phyloP scores from a whole-genome alignment of 768 basidiomycete genomes.

The Mycena rosella region DNA sequence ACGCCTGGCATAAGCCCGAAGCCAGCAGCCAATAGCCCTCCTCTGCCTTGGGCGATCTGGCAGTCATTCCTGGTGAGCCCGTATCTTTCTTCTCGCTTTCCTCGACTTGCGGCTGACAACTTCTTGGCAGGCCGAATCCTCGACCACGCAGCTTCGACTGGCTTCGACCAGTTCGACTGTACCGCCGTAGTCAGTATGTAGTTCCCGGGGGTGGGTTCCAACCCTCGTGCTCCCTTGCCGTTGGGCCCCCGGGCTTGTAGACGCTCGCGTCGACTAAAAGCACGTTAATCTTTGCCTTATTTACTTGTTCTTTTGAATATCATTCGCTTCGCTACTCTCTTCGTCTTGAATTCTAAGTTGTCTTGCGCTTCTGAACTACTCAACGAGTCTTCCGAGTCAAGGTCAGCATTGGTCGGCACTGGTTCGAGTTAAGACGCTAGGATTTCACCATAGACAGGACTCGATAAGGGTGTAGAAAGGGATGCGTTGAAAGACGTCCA shows the following conservation, averaged over 20 bases:
- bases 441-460: too few species aligned
- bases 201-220: conserved; percentile 19
- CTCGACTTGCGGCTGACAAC: background rate
- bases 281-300: conserved; percentile 26
- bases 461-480: too few species aligned
- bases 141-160: background rate
- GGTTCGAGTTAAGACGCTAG: too few species aligned
- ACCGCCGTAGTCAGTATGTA: too few species aligned
- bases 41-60: conserved; percentile 2
- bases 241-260: conserved; percentile 16
- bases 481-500: too few species aligned
- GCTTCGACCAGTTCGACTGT: too few species aligned
- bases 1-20: background rate
- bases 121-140: background rate
- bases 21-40: background rate
- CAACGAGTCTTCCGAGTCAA: too few species aligned
- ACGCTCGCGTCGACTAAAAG: conserved; percentile 18
- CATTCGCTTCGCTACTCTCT: background rate
- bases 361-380: too few species aligned
- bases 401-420: too few species aligned
- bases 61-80: conserved; percentile 5
- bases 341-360: background rate
- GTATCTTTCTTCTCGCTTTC: background rate
- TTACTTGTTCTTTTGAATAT: background rate
- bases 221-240: conserved; percentile 21